Percentiles rank a stretch among this genome's conserved stretches.
Evolutionary conservation across 1,139 yeast genomes (phyloP).

Genomic region (Taiozyma sp.): DNA sequence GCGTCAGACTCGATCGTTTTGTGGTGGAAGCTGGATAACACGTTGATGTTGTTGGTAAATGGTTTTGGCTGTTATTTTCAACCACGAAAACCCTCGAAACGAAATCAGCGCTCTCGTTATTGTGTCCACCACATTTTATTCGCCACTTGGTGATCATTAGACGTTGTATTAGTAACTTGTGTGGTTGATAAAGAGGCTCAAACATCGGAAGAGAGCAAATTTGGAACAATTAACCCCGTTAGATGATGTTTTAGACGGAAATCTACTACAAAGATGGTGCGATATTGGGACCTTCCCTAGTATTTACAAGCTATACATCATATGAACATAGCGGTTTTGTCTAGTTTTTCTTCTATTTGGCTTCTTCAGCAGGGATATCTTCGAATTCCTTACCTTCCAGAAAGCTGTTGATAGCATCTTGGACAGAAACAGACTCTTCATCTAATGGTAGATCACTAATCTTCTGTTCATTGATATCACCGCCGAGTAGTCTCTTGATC

Average conservation of each 20-base stretch:
- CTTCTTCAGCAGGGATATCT: not conserved
- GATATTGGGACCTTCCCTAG: not conserved
- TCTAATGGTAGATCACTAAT: constrained; percentile 52
- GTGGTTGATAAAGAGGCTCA: too few species aligned
- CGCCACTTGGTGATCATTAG: too few species aligned
- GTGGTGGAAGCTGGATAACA: not conserved
- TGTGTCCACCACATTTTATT: too few species aligned
- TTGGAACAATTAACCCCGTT: too few species aligned
- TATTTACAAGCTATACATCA: not conserved
- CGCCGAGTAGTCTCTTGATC: constrained; percentile 66
- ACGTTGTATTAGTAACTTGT: too few species aligned
- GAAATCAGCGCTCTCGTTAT: too few species aligned
- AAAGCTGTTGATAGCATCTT: constrained; percentile 22
- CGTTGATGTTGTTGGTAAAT: not conserved
- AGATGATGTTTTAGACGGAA: too few species aligned
- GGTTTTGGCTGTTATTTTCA: not conserved
- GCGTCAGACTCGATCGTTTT: not conserved
- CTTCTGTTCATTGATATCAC: constrained; percentile 51
- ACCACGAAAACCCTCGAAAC: not conserved
- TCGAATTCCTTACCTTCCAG: constrained; percentile 22
- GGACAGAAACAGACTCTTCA: constrained; percentile 46
- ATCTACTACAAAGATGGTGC: too few species aligned
- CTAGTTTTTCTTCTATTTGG: not conserved
- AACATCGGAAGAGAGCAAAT: too few species aligned
- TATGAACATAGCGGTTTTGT: not conserved